Evolutionary conservation across 176 grass and related monocot species (phyloP), one percentile per base, ranked within the genome.

Genomic region (Triticum timopheevii): DNA sequence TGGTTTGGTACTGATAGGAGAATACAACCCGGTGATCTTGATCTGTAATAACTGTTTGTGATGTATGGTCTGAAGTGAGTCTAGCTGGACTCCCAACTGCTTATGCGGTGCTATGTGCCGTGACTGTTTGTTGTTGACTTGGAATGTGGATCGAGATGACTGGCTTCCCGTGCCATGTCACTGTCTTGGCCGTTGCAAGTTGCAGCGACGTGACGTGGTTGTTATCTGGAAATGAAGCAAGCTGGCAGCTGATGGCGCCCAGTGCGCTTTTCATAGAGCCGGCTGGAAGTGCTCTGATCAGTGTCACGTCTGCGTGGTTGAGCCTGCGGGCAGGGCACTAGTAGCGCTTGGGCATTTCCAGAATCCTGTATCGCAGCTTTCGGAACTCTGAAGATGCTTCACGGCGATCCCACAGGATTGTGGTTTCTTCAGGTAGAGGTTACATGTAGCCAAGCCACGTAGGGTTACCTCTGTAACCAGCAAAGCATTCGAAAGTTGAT

Each of bases 111-210:
- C 2, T 8, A 50, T 28, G 68, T 4, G 11, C 69, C 38, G 52
- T 79, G 31, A 31, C 20, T 83, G 66, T 52, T 52, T 83, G 66
- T 52, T 52, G 50, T 56, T 69, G 65, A 74, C 75, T 73, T 73
- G 56, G 33, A 70, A 65, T 86, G 11, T 83, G 66, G 73, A 67
- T 10, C 54, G 80, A 5, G 24, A 30, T 63, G n/a, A 19, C 13
- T 13, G n/a, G 23, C 13, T 19, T 11, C 44, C 1, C 5, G 6
- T 31, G 15, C 9, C 35, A 19, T 35, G 54, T 67, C 4, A 9
- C 25, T 84, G 25, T 19, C 12, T 39, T 23, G 17, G 7, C 35
- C 67, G 59, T 61, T 61, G 4, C 65, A 49, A 27, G 59, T 35
- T 61, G 4, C 65, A 17, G 10, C 22, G 13, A 39, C 17, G 36